Percentiles rank a stretch among this genome's conserved stretches.
Conservation (phyloP, 345 rosid species). For the Draba incana region DNA sequence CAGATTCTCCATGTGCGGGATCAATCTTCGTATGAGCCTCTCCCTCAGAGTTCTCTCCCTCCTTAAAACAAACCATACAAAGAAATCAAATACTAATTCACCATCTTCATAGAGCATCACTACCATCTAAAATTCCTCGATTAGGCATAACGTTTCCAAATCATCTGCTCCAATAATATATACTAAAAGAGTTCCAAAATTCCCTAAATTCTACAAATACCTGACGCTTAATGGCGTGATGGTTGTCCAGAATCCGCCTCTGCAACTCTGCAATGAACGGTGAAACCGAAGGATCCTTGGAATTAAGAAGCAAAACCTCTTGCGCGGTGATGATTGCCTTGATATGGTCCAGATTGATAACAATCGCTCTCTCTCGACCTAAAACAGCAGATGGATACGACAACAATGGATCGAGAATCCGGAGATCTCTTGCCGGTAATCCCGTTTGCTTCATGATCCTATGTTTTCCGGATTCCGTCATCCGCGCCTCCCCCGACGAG, state of each 20-base stretch:
- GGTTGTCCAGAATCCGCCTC: conserved; percentile 58
- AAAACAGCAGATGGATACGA: conserved; percentile 87
- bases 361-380: conserved; percentile 90
- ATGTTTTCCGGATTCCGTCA: conserved; percentile 78
- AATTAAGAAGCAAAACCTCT: conserved; percentile 81
- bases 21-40: conserved; percentile 45
- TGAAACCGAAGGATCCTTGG: conserved; percentile 74
- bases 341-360: conserved; percentile 87
- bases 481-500: conserved; percentile 58
- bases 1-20: conserved; percentile 41
- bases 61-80: conserved; percentile 46
- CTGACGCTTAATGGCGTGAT: conserved; percentile 71
- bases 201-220: conserved; percentile 32
- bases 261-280: conserved; percentile 81
- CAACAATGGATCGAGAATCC: conserved; percentile 87
- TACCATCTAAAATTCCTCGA: background rate
- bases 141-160: too few relatives aligned
- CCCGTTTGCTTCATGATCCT: conserved; percentile 92
- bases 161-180: too few relatives aligned
- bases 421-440: conserved; percentile 85
- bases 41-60: conserved; percentile 51
- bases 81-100: background rate
- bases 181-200: too few relatives aligned
- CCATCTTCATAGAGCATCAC: conserved; percentile 20
- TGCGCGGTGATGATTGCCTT: conserved; percentile 92